These are phyloP conservation scores for Tausonia pullulans DNA, from an alignment of 1,284 basidiomycete genomes.

Conservation along the genomic window DNA sequence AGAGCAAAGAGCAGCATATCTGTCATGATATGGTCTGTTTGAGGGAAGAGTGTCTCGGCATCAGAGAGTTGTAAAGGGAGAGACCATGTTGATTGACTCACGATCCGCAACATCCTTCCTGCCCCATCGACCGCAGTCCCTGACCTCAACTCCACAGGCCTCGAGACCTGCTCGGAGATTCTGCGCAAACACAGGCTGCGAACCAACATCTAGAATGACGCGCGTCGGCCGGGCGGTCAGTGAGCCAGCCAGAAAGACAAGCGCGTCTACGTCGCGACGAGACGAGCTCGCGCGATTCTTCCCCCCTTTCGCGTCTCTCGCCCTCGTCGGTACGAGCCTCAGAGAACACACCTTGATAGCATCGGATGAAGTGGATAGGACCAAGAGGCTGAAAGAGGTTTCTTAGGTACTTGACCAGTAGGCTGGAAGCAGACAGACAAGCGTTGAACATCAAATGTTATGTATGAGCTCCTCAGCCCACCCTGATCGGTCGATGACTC, in stretches of 20 bases:
- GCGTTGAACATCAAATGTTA: too few relatives aligned
- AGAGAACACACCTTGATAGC: conserved; percentile 5
- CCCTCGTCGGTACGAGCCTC: too few relatives aligned
- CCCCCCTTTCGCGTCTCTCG: too few relatives aligned
- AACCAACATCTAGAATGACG: conserved; percentile 2
- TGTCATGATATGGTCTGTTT: conserved; percentile 5
- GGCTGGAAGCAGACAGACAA: too few relatives aligned
- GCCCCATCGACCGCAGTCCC: conserved; percentile 14
- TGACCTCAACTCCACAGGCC: conserved; percentile 11
- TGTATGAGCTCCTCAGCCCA: too few relatives aligned
- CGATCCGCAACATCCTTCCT: conserved; percentile 2
- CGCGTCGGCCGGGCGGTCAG: too few relatives aligned
- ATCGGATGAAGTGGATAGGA: conserved; percentile 4
- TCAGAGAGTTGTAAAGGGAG: not conserved
- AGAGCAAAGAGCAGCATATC: conserved; percentile 8
- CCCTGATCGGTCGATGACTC: not conserved
- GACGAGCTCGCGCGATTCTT: too few relatives aligned
- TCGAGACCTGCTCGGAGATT: conserved; percentile 11
- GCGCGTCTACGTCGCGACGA: too few relatives aligned
- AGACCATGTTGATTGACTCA: not conserved
- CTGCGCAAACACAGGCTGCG: conserved; percentile 6
- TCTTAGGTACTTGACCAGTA: conserved; percentile 7
- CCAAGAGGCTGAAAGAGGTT: conserved; percentile 3
- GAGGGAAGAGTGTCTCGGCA: not conserved
- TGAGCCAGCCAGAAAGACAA: too few relatives aligned